A percentile compares a stretch with the other conserved stretches of the same genome.
Evolutionary conservation across 177 flowering plant species (phyloP).

Genomic region (Vitis hybrid): DNA sequence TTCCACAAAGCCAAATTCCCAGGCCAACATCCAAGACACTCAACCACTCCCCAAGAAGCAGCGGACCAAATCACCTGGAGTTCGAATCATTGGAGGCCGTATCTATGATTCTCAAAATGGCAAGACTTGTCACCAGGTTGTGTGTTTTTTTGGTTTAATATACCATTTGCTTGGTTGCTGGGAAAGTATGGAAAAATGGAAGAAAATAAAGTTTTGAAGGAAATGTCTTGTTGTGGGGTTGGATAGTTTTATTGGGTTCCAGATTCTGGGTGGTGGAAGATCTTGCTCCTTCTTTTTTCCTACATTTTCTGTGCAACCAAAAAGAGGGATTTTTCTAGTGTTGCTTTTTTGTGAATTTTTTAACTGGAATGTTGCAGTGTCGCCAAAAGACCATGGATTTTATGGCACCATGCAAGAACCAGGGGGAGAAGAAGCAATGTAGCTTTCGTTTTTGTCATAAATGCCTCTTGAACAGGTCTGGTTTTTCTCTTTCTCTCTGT

Average conservation of each 20-base stretch:
- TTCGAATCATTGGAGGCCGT: slow-evolving; percentile 41
- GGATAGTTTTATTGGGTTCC: neutral
- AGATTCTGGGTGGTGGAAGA: no score
- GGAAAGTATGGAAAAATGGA: neutral
- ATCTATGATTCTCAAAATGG: slow-evolving; percentile 57
- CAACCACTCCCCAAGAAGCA: no score
- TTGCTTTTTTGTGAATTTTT: neutral
- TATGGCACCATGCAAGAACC: slow-evolving; percentile 48
- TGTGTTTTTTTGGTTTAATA: neutral
- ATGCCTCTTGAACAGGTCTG: slow-evolving; percentile 79
- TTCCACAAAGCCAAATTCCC: no score
- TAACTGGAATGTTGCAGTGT: slow-evolving; percentile 47
- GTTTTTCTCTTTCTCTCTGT: neutral
- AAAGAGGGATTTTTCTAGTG: no score
- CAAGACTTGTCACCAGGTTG: slow-evolving; percentile 72
- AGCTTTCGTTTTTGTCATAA: slow-evolving; percentile 51
- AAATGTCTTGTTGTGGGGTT: neutral
- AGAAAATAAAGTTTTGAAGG: no score
- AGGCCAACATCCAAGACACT: no score
- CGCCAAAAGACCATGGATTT: slow-evolving; percentile 72
- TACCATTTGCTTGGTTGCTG: neutral
- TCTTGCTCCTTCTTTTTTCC: neutral
- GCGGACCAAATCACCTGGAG: slow-evolving; percentile 31
- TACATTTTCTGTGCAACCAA: no score
- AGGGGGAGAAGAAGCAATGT: slow-evolving; percentile 43